Evolutionary conservation across 1,284 basidiomycete genomes (phyloP), one percentile per base, ranked within the genome.

Genomic region (Ustilago esculenta): DNA sequence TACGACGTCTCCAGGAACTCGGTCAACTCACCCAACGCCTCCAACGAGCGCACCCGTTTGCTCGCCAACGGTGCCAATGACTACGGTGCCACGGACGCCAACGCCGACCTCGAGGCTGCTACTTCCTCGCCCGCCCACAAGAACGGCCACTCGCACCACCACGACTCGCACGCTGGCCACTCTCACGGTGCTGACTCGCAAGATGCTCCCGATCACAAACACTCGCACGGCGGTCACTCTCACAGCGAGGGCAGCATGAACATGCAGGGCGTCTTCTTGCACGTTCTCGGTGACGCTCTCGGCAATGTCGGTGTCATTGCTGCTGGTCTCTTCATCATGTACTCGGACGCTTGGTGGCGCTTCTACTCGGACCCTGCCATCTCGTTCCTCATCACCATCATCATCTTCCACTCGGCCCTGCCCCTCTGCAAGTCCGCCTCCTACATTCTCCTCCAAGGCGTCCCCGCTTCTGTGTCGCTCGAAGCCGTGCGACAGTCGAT

Each of bases 291-390:
- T 30, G 96, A 99, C 84, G 96, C 96, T 67, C 72, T 81, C 36
- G 95, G 96, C 56, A 98, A 99, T 82, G 90, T 98, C 65, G 96
- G 96, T 63, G 96, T 99, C 67, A 98, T 99, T 65, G 88, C 90
- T 24, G 92, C 94, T 5, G 96, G 96, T 68, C 86, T 98, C 10
- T 79, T 81, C 66, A 81, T 81, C 66, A 54, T 72, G 53, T 61
- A 59, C 52, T 77, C 77, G 6, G 35, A 48, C 11, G 75, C 72
- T n/a, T 72, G 53, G 41, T 81, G 80, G 80, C 61, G 80, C 24
- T 93, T 89, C 81, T 98, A 95, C 85, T 93, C 90, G 72, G 96
- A 99, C 83, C 96, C 96, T 0, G 83, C 90, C 34, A 94, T 99
- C 83, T 94, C 91, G 80, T 87, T 99, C 78, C 85, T 98, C 52